Base-by-base conservation (phyloP, 2,329 filamentous ascomycete genomes). In the Fusarium sp. region DNA sequence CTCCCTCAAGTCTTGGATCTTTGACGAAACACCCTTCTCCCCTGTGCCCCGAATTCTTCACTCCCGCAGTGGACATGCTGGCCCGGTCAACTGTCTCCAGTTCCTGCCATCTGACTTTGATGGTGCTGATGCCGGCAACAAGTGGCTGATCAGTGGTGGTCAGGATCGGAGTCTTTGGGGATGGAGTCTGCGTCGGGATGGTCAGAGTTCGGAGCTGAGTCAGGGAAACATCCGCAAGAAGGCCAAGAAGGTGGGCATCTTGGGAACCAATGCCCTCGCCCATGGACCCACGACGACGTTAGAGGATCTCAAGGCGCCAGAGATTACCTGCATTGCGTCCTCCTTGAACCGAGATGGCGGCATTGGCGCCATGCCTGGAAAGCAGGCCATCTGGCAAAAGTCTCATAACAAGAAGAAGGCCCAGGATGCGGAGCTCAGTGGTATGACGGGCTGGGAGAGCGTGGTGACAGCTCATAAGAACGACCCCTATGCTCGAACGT, bases 331-430 rank as follows among this genome's bases (percentile, higher is more conserved):
- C 79, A 94, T 99, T 73, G 95, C 95, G 3, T 95, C 93, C 75
- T 98, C 94, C 1, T 86, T 98, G 31, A 98, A 98, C 79, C 92
- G 96, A 56, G 97, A 99, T 81, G 96, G 96, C 42, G 96, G 96
- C 1, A 97, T 98, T 81, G 96, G 95, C 38, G 91, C 94, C 9
- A 88, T 95, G 75, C 92, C 93, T 5, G 93, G 94, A 49, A 93
- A 92, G 62, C 92, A 93, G 55, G 87, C 91, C 5, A 91, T 97
- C 66, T 98, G 96, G 96, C 92, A 94, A 73, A 95, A 95, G 81
- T 89, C 89, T 1, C 90, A 90, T 76, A 85, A 87, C 29, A 90
- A 91, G 64, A 90, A 88, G 77, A 90, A 88, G 66, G 79, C 83
- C n/a, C 84, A 88, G 11, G 92, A 95, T 81, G 91, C 93, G 4